A percentile compares a stretch with the other conserved stretches of the same genome.
phyloP scores from a whole-genome alignment of 2,329 filamentous ascomycete genomes.

The Fusarium siculi region DNA sequence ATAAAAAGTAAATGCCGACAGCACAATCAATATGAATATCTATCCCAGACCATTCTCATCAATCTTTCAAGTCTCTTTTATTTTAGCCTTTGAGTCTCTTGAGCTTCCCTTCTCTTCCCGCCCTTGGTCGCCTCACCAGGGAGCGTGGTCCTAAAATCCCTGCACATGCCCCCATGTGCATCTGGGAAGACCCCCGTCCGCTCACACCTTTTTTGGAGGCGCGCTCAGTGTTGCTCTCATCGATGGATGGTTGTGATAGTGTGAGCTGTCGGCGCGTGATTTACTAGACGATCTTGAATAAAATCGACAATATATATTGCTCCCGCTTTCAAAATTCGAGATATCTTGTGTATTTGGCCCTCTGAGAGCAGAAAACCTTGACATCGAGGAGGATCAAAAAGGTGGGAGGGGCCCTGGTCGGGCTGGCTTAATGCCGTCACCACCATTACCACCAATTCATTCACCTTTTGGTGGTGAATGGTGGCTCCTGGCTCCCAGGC shows the following conservation, averaged over 20 bases:
- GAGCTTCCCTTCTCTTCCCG: slow-evolving; percentile 6
- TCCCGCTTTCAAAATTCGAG: neutral
- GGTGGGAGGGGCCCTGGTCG: slow-evolving; percentile 18
- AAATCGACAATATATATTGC: neutral
- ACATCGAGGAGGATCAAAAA: neutral
- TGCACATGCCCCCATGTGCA: slow-evolving; percentile 24
- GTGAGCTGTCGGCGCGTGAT: slow-evolving; percentile 6
- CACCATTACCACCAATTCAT: neutral
- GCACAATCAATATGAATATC: neutral
- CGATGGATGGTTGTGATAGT: neutral
- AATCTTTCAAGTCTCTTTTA: neutral
- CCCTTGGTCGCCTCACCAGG: slow-evolving; percentile 22
- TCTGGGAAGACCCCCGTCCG: slow-evolving; percentile 27
- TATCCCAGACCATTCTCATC: neutral
- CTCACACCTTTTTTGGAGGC: slow-evolving; percentile 33
- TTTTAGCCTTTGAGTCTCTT: neutral
- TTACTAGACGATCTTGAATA: neutral
- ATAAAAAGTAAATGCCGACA: neutral
- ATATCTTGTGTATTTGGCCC: neutral
- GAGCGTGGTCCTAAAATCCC: slow-evolving; percentile 16
- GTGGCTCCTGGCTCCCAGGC: slow-evolving; percentile 3
- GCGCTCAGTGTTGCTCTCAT: slow-evolving; percentile 1
- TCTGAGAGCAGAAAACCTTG: neutral
- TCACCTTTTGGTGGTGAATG: slow-evolving; percentile 10
- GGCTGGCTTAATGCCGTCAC: slow-evolving; percentile 34